Evolutionary conservation across 805 yeast genomes (phyloP).

Genomic region (Saturnispora ahearnii): DNA sequence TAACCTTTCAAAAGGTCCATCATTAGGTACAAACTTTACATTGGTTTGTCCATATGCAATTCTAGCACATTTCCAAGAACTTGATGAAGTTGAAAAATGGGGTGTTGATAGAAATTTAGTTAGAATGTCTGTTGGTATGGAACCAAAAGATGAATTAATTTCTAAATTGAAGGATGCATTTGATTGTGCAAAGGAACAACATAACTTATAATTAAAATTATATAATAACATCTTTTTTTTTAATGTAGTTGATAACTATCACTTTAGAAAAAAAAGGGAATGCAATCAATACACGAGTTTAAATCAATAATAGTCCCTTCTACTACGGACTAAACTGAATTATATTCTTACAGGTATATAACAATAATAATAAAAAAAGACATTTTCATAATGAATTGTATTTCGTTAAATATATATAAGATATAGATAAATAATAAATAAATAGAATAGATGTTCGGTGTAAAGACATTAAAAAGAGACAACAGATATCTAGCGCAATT

Average conservation of each 20-base stretch:
- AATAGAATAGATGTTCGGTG: background rate
- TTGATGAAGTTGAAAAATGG: slow-evolving; percentile 71
- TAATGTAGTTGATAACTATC: background rate
- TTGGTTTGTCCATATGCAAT: slow-evolving; percentile 85
- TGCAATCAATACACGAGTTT: too few species aligned
- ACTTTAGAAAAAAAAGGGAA: too few species aligned
- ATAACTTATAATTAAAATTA: slow-evolving; percentile 16
- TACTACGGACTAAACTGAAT: too few species aligned
- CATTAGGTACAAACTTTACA: slow-evolving; percentile 83
- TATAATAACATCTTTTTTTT: background rate
- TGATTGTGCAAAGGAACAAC: slow-evolving; percentile 33
- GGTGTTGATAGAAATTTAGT: slow-evolving; percentile 74
- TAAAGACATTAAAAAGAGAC: background rate
- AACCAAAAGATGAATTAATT: slow-evolving; percentile 52
- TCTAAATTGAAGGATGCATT: slow-evolving; percentile 44
- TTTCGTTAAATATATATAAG: slow-evolving; percentile 1
- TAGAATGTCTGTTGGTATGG: slow-evolving; percentile 80
- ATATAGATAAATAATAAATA: slow-evolving; percentile 5
- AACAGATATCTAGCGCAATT: too few species aligned
- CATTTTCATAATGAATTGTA: slow-evolving; percentile 1
- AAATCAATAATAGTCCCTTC: too few species aligned
- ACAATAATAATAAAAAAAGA: background rate
- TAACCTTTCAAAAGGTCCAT: slow-evolving; percentile 76
- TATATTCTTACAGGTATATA: too few species aligned
- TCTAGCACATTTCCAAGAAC: slow-evolving; percentile 74